Conservation (phyloP, 352 stramenopile genomes). For the Phytophthora sansomeana region DNA sequence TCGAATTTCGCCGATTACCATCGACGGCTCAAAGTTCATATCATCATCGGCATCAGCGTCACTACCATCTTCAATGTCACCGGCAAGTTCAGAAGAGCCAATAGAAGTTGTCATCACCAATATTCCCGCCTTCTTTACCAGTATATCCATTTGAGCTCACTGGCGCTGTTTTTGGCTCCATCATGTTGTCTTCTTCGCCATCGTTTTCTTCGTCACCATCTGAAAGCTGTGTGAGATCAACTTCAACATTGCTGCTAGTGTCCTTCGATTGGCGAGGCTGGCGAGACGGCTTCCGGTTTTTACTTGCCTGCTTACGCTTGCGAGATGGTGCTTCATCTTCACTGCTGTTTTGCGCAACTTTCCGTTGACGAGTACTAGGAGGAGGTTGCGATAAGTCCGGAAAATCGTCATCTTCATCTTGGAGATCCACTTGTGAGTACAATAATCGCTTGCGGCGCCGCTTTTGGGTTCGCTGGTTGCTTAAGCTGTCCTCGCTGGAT, state of each 20-base stretch:
- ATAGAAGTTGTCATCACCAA: background rate
- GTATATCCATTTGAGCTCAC: background rate
- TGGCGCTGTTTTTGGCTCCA: background rate
- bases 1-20: slow-evolving; percentile 57
- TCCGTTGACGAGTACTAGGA: slow-evolving; percentile 10
- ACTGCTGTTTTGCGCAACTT: slow-evolving; percentile 1
- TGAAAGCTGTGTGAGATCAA: slow-evolving; percentile 37
- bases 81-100: slow-evolving; percentile 10
- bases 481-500: slow-evolving; percentile 18
- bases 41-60: slow-evolving; percentile 22
- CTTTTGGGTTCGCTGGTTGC: slow-evolving; percentile 11
- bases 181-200: slow-evolving; percentile 1
- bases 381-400: slow-evolving; percentile 43
- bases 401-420: slow-evolving; percentile 58
- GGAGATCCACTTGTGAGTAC: slow-evolving; percentile 51
- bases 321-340: slow-evolving; percentile 3
- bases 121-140: background rate
- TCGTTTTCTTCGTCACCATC: slow-evolving; percentile 12
- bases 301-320: slow-evolving; percentile 9
- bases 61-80: slow-evolving; percentile 17
- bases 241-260: slow-evolving; percentile 20
- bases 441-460: slow-evolving; percentile 54
- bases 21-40: slow-evolving; percentile 23
- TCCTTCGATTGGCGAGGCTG: slow-evolving; percentile 4
- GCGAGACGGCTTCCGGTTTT: slow-evolving; percentile 36